These are phyloP conservation scores for Globisporangium viniferum DNA, from an alignment of 352 stramenopile genomes.

Conservation along the genomic window DNA sequence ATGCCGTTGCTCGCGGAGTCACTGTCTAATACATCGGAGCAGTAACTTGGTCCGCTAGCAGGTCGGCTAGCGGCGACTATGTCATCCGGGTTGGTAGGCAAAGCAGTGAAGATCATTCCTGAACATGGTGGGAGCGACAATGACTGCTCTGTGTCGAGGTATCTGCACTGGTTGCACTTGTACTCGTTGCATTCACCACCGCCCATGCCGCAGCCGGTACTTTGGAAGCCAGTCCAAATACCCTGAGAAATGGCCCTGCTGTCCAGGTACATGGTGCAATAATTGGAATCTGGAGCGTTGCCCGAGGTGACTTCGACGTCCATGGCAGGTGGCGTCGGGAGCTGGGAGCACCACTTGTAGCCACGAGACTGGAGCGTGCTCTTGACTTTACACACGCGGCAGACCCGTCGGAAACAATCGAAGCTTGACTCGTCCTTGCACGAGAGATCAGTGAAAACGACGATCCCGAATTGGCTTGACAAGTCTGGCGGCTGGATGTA, in stretches of 20 bases:
- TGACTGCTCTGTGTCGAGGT: not conserved
- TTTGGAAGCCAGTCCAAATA: not conserved
- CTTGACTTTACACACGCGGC: slow-evolving; percentile 10
- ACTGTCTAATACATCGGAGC: not conserved
- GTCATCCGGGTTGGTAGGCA: not conserved
- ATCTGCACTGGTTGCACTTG: not conserved
- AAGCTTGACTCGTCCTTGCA: slow-evolving; percentile 6
- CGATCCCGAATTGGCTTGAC: not conserved
- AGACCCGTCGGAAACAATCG: slow-evolving; percentile 4
- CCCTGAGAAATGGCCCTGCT: not conserved
- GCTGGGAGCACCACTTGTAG: slow-evolving; percentile 2
- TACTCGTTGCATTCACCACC: slow-evolving; percentile 2
- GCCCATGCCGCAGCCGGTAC: not conserved
- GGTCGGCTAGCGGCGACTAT: not conserved
- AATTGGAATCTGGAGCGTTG: not conserved
- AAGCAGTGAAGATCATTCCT: slow-evolving; percentile 2
- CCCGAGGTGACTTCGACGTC: not conserved
- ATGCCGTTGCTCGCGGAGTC: not conserved
- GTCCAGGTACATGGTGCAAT: slow-evolving; percentile 6
- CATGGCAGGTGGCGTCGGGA: not conserved
- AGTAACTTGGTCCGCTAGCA: slow-evolving; percentile 2
- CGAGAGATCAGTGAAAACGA: slow-evolving; percentile 10
- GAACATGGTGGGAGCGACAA: not conserved
- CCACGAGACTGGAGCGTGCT: not conserved
- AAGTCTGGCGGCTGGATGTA: not conserved